A percentile compares a stretch with the other conserved stretches of the same genome.
Evolutionary conservation across 805 yeast genomes (phyloP).

Genomic region (Candida oleophila): DNA sequence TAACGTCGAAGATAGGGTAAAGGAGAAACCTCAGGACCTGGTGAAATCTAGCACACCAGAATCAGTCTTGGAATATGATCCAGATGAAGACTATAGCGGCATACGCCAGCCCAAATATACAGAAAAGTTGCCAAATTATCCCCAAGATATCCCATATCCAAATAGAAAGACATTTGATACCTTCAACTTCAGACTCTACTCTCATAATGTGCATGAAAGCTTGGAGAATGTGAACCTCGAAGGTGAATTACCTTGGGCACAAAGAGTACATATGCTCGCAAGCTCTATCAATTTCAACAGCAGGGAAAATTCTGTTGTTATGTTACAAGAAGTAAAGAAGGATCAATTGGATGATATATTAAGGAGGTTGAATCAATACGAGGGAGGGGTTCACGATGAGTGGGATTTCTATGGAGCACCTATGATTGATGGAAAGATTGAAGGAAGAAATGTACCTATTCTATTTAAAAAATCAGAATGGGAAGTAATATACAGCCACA

Average conservation of each 20-base stretch:
- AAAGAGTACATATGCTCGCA: conserved; percentile 36
- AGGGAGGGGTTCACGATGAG: conserved; percentile 14
- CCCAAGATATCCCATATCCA: conserved; percentile 12
- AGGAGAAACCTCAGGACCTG: too few species aligned
- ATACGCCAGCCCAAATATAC: neutral
- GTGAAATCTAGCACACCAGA: too few species aligned
- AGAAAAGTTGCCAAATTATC: neutral
- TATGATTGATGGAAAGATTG: conserved; percentile 25
- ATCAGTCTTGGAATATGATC: too few species aligned
- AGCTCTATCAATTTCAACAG: conserved; percentile 42
- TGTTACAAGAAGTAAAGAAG: conserved; percentile 40
- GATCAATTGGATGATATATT: conserved; percentile 34
- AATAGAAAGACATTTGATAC: conserved; percentile 3
- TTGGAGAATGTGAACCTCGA: conserved; percentile 32
- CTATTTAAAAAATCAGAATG: conserved; percentile 31
- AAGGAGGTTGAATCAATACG: conserved; percentile 19
- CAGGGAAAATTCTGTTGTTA: conserved; percentile 29
- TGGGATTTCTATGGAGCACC: conserved; percentile 41
- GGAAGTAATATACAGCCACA: conserved; percentile 24
- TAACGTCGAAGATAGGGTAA: too few species aligned
- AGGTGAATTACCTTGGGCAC: conserved; percentile 48
- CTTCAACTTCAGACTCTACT: conserved; percentile 29
- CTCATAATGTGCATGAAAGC: conserved; percentile 38
- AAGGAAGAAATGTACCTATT: conserved; percentile 39
- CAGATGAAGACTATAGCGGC: neutral